Evolutionary conservation across 2,329 filamentous ascomycete species (phyloP).

Genomic region (Phialophora chinensis): DNA sequence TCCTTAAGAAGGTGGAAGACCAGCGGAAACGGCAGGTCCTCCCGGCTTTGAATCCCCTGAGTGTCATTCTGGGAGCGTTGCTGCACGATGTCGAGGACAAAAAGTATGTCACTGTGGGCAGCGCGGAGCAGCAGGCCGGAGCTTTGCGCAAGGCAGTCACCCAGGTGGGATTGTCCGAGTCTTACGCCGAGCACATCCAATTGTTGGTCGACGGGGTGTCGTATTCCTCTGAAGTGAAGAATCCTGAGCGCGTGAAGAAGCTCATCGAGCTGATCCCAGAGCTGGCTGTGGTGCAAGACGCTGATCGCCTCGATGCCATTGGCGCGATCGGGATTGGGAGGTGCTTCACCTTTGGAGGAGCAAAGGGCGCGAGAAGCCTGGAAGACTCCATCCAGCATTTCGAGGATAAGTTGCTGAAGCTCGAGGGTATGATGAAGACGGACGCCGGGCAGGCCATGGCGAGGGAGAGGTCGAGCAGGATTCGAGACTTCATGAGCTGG

Average conservation of each 20-base stretch:
- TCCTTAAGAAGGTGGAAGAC: conserved; percentile 60
- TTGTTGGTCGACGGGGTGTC: conserved; percentile 76
- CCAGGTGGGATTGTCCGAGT: conserved; percentile 30
- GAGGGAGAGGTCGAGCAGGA: conserved; percentile 54
- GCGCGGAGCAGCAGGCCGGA: conserved; percentile 22
- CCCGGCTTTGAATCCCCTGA: conserved; percentile 33
- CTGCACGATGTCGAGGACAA: conserved; percentile 43
- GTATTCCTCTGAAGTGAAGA: conserved; percentile 73
- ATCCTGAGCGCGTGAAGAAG: conserved; percentile 64
- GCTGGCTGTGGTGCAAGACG: conserved; percentile 86
- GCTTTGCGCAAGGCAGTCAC: conserved; percentile 30
- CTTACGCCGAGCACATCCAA: conserved; percentile 67
- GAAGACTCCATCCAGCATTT: conserved; percentile 75
- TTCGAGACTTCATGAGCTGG: conserved; percentile 59
- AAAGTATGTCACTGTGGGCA: conserved; percentile 36
- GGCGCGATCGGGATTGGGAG: conserved; percentile 84
- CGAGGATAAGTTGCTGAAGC: conserved; percentile 71
- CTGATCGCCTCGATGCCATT: conserved; percentile 88
- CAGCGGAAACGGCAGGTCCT: conserved; percentile 22
- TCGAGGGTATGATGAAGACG: conserved; percentile 68
- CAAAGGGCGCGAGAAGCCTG: conserved; percentile 59
- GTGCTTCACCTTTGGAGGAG: conserved; percentile 77
- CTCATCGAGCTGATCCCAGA: conserved; percentile 74
- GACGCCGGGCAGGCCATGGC: conserved; percentile 58
- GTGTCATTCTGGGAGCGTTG: conserved; percentile 40